These are phyloP conservation scores for Fusarium anguioides DNA, from an alignment of 2,329 filamentous ascomycete genomes.

Conservation along the genomic window DNA sequence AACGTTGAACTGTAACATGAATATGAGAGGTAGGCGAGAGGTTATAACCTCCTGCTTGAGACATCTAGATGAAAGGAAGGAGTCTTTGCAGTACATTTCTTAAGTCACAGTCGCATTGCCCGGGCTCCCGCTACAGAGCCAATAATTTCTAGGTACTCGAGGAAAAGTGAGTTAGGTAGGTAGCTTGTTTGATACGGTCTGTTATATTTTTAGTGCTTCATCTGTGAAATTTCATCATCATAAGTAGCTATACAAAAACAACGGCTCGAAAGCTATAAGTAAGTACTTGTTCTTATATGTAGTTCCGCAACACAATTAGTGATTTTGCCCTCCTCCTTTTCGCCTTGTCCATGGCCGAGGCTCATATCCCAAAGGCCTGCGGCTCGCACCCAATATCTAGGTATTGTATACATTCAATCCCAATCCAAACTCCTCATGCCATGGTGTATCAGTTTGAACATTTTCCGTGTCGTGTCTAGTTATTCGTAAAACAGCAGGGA, in stretches of 20 bases:
- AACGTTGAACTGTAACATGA: conserved; percentile 5
- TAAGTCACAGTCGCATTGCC: background rate
- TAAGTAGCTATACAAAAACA: conserved; percentile 7
- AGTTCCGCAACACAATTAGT: conserved; percentile 26
- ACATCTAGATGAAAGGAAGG: background rate
- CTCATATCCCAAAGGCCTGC: background rate
- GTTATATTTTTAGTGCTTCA: conserved; percentile 6
- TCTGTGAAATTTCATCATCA: background rate
- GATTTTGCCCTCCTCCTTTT: conserved; percentile 26
- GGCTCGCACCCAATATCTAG: conserved; percentile 21
- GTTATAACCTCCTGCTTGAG: background rate
- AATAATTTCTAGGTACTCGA: too few species aligned
- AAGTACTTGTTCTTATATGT: background rate
- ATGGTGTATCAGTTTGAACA: conserved; percentile 16
- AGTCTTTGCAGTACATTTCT: background rate
- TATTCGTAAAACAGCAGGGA: conserved; percentile 13
- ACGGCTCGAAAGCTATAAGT: conserved; percentile 4
- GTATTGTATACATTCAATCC: conserved; percentile 32
- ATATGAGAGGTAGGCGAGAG: background rate
- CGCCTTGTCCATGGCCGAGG: conserved; percentile 1
- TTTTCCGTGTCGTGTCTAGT: conserved; percentile 12
- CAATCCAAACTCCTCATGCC: conserved; percentile 30
- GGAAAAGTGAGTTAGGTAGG: too few species aligned
- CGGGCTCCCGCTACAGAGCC: too few species aligned
- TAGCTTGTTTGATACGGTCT: background rate